These are phyloP conservation scores for Drechslerella coelobrocha DNA, from an alignment of 2,329 filamentous ascomycete genomes.

Conservation along the genomic window DNA sequence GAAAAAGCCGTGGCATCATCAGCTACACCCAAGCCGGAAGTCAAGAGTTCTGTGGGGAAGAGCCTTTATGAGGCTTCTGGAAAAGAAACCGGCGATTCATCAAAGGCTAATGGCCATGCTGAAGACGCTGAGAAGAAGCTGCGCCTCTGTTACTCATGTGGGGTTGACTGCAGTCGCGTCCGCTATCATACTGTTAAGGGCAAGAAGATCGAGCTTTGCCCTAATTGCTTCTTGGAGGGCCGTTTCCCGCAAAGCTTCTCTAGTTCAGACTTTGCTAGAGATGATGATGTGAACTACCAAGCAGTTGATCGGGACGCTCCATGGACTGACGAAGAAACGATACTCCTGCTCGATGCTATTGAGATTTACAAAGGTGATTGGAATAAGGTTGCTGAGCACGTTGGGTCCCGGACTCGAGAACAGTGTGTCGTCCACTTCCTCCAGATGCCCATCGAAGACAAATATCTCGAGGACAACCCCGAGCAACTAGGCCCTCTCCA, in stretches of 20 bases:
- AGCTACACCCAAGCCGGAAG: constrained; percentile 74
- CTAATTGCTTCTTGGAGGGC: constrained; percentile 85
- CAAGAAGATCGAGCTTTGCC: constrained; percentile 73
- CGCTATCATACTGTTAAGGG: constrained; percentile 75
- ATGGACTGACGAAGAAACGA: constrained; percentile 87
- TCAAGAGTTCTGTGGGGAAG: constrained; percentile 89
- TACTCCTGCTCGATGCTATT: constrained; percentile 87
- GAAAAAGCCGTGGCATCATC: constrained; percentile 73
- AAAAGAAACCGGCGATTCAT: constrained; percentile 80
- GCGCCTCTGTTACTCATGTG: constrained; percentile 87
- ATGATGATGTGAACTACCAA: constrained; percentile 85
- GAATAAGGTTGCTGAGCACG: constrained; percentile 89
- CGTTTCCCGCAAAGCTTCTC: constrained; percentile 81
- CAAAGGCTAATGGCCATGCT: constrained; percentile 69
- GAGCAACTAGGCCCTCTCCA: constrained; percentile 75
- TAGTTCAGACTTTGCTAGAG: constrained; percentile 81
- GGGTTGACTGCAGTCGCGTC: constrained; percentile 81
- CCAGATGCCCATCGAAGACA: constrained; percentile 95
- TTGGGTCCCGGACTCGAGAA: constrained; percentile 87
- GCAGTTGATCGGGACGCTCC: constrained; percentile 82
- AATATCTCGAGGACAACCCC: constrained; percentile 84
- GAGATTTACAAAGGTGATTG: constrained; percentile 96
- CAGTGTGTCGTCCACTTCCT: constrained; percentile 97
- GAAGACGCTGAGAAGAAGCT: constrained; percentile 63
- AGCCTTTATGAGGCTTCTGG: constrained; percentile 95